Base-by-base conservation (phyloP, 345 rosid genomes). In the Corchorus capsularis region DNA sequence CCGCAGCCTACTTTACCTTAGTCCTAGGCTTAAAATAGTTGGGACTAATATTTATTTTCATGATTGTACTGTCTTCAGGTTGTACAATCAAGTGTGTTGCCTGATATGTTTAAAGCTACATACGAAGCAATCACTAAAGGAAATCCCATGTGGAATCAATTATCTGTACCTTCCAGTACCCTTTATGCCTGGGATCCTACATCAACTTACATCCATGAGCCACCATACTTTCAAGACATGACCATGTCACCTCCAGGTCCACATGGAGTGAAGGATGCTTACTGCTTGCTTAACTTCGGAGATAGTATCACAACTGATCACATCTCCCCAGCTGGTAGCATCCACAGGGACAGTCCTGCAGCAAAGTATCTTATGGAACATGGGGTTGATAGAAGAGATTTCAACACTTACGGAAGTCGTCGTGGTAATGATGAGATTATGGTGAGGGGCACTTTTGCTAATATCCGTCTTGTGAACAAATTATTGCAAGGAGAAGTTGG, bases 291-390 rank as follows among this genome's bases (percentile, higher is more conserved):
- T 41, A 91, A 89, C 78, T 87, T 92, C 15, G 97, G 98, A 63
- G 97, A 92, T 75, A 92, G 96, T 80, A 94, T 94, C 73, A 94
- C 98, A 9, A 92, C 97, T 9, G 98, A 94, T 78, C 97, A 94
- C 87, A 92, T 92, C 69, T 94, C 97, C 56, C 97, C 96, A 37
- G 97, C 98, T 78, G 97, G 98, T 22, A 94, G 93, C 84, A 94
- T 94, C 79, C 96, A 92, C 81, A 94, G 82, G 75, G 97, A 94
- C 77, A 94, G 97, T 73, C 94, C 96, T 14, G 98, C 98, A 69
- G 98, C 98, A 35, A 87, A 82, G 70, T 90, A 81, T 79, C 94
- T 93, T 71, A 83, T 93, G 88, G 97, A 93, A 69, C 91, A 79
- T 56, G 92, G 98, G 68, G 97, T 91, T 41, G 91, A 84, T 73